A percentile compares a stretch with the other conserved stretches of the same genome.
Evolutionary conservation across 345 rosid species (phyloP).

Genomic region (Arabidopsis arenosa): DNA sequence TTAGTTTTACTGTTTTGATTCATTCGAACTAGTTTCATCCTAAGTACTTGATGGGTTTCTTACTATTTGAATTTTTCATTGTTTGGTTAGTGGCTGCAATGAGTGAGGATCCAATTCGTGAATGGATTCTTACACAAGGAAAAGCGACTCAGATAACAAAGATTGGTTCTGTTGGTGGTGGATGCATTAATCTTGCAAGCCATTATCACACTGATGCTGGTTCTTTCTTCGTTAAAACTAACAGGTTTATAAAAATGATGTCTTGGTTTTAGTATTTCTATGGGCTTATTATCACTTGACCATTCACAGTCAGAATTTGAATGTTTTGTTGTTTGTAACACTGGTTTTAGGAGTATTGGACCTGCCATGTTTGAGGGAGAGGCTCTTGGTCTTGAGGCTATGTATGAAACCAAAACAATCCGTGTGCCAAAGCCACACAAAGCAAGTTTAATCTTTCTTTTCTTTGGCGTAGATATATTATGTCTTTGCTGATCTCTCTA

Average conservation of each 20-base stretch:
- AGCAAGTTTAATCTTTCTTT: constrained; percentile 50
- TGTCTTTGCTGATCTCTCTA: background rate
- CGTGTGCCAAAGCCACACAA: constrained; percentile 84
- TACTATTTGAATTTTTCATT: constrained; percentile 9
- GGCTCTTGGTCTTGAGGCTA: constrained; percentile 88
- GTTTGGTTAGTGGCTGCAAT: constrained; percentile 62
- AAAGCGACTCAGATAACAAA: constrained; percentile 73
- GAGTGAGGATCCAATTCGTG: constrained; percentile 81
- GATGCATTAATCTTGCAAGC: constrained; percentile 84
- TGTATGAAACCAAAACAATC: constrained; percentile 78
- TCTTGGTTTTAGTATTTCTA: background rate
- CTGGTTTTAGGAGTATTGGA: constrained; percentile 68
- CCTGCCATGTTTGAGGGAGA: constrained; percentile 91
- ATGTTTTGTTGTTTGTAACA: background rate
- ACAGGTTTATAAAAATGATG: constrained; percentile 52
- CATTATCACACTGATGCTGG: constrained; percentile 83
- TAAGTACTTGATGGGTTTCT: constrained; percentile 10
- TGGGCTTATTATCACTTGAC: background rate
- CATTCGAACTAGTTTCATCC: background rate
- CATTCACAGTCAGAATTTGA: constrained; percentile 10
- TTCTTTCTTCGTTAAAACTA: constrained; percentile 87
- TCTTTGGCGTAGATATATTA: background rate
- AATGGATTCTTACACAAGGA: constrained; percentile 89
- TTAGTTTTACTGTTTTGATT: constrained; percentile 2
- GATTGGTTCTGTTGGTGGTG: constrained; percentile 84